Evolutionary conservation across 257 asterid species (phyloP), one percentile per base, ranked within the genome.

Genomic region (Thymus quinquecostatus): DNA sequence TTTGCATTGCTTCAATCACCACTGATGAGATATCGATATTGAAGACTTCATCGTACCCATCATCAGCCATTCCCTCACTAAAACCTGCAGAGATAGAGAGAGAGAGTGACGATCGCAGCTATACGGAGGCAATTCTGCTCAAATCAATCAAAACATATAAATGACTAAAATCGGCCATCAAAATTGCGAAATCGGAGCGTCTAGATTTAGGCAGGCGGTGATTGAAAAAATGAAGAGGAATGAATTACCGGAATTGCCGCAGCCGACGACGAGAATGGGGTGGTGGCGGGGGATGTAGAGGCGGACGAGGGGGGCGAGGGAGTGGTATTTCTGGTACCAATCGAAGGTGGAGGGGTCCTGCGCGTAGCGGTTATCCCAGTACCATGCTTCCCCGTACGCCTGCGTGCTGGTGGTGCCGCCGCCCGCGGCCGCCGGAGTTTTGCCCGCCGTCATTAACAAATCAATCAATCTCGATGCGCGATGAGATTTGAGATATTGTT

Each of bases 331-430:
- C 64, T 89, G 96, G 84, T 89, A 89, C 96, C 96, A 89, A 74
- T 89, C 96, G 74, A 86, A 86, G 75, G 90, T 73, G 59, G 79
- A 77, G 29, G 88, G 69, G 66, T 86, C 94, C 41, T 81, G 70
- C 0, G 86, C 30, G 82, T 89, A 87, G 33, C 96, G 87, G 41
- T 86, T 81, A 84, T 89, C 92, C 96, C 96, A 87, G 74, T 89
- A 89, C 92, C 82, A 84, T 70, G 84, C 72, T 75, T 90, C 96
- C 4, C 95, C 95, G 79, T 87, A 90, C 8, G 94, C 94, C 75
- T 85, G 91, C 11, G 84, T 70, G 73, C 29, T 34, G 77, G 73
- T 68, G 81, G 61, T 44, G 57, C 44, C 21, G 55, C 48, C 68
- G 67, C 10, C 51, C 13, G 66, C 32, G 71, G 53, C 69, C 1